Percentiles rank a stretch among this genome's conserved stretches.
These are phyloP conservation scores for Geranium brycei DNA, from an alignment of 345 rosid species.

Conservation along the genomic window DNA sequence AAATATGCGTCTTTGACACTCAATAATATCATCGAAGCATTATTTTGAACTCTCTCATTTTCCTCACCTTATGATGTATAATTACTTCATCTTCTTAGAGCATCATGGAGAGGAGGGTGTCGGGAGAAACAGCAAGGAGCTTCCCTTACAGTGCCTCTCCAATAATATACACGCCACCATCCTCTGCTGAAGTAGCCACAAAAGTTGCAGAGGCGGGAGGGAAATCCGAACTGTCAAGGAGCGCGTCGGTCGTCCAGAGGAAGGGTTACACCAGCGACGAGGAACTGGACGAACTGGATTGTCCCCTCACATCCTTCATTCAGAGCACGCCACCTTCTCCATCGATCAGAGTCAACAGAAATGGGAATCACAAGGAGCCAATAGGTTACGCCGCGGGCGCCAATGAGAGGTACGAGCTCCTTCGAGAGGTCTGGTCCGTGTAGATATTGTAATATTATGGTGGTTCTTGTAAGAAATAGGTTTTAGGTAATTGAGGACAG, in stretches of 20 bases:
- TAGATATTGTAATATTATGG: slow-evolving; percentile 9
- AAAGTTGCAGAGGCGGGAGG: slow-evolving; percentile 50
- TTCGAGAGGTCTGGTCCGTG: slow-evolving; percentile 67
- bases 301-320: slow-evolving; percentile 51
- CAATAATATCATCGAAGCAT: no score
- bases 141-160: slow-evolving; percentile 70
- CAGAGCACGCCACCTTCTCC: slow-evolving; percentile 32
- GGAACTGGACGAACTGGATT: slow-evolving; percentile 75
- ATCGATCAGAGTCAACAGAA: slow-evolving; percentile 12
- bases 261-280: slow-evolving; percentile 92
- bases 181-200: slow-evolving; percentile 40
- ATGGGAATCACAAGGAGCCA: slow-evolving; percentile 17
- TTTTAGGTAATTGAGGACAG: not conserved
- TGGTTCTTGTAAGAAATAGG: slow-evolving; percentile 3
- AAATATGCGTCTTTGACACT: no score
- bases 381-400: slow-evolving; percentile 5
- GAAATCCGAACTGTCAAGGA: slow-evolving; percentile 34
- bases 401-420: slow-evolving; percentile 70
- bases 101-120: slow-evolving; percentile 40
- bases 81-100: slow-evolving; percentile 24
- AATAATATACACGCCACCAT: slow-evolving; percentile 51
- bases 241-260: slow-evolving; percentile 49
- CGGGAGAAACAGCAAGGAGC: slow-evolving; percentile 37
- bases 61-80: not conserved
- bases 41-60: no score